phyloP scores from a whole-genome alignment of 768 basidiomycete species.

The Lactifluus volemus region DNA sequence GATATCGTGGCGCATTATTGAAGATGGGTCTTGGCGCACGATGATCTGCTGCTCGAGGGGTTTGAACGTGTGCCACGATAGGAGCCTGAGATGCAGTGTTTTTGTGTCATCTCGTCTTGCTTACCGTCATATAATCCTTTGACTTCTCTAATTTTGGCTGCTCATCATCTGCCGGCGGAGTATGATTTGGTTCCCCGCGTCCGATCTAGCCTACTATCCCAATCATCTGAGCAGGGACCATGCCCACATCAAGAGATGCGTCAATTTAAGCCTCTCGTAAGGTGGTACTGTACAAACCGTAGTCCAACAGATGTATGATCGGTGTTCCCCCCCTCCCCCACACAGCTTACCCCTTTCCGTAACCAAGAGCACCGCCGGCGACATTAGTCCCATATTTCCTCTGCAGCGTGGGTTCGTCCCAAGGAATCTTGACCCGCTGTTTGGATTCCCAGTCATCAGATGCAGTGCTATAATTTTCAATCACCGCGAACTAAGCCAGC shows the following conservation, averaged over 20 bases:
- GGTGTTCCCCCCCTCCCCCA: not conserved
- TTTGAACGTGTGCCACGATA: slow-evolving; percentile 5
- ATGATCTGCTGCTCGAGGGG: not conserved
- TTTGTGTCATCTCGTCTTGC: slow-evolving; percentile 11
- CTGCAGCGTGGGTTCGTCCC: not conserved
- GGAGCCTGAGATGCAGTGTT: not conserved
- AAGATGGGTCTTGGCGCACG: slow-evolving; percentile 59
- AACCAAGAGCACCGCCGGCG: not conserved
- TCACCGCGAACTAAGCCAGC: not conserved
- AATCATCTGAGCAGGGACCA: not conserved
- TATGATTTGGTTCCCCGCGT: not conserved
- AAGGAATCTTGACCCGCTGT: not conserved
- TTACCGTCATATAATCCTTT: slow-evolving; percentile 8
- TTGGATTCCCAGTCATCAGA: not conserved
- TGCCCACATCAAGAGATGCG: not conserved
- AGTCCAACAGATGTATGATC: not conserved
- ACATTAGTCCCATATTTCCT: not conserved
- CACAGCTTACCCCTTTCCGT: not conserved
- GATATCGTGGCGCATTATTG: slow-evolving; percentile 77
- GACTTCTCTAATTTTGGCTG: not conserved
- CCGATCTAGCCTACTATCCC: not conserved
- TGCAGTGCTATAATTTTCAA: not conserved
- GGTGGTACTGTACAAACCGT: not conserved
- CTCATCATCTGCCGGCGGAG: not conserved
- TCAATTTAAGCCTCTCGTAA: not conserved